Conservation (phyloP, 805 yeast species). For the Ogataea nonfermentans region DNA sequence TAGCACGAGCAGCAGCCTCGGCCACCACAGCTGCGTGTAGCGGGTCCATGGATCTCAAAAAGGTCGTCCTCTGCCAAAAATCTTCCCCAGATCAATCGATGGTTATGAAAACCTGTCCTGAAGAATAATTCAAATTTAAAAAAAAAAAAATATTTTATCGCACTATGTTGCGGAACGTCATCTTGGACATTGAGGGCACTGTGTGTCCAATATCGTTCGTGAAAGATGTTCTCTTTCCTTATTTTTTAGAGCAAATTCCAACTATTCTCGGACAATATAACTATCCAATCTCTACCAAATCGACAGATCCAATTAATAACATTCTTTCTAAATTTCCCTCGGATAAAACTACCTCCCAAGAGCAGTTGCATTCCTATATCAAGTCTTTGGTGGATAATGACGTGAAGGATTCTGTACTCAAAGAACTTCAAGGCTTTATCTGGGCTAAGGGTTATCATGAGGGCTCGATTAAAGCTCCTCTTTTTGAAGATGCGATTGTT, state of each 20-base stretch:
- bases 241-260: slow-evolving; percentile 56
- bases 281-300: slow-evolving; percentile 34
- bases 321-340: slow-evolving; percentile 48
- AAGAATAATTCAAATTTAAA: slow-evolving; percentile 3
- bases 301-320: slow-evolving; percentile 27
- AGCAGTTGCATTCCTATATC: slow-evolving; percentile 46
- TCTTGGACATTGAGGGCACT: slow-evolving; percentile 89
- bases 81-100: slow-evolving; percentile 12
- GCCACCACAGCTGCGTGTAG: slow-evolving; percentile 20
- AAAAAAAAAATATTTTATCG: slow-evolving; percentile 6
- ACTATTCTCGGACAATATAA: slow-evolving; percentile 30
- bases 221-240: slow-evolving; percentile 74
- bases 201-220: slow-evolving; percentile 91
- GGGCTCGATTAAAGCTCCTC: slow-evolving; percentile 77
- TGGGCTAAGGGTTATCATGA: slow-evolving; percentile 78
- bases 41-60: slow-evolving; percentile 18
- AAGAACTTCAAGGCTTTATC: slow-evolving; percentile 76
- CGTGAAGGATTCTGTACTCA: slow-evolving; percentile 73
- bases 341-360: slow-evolving; percentile 28
- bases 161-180: slow-evolving; percentile 26
- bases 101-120: slow-evolving; percentile 19
- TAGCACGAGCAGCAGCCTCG: slow-evolving; percentile 22
- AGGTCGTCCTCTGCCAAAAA: slow-evolving; percentile 10
- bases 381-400: slow-evolving; percentile 58
- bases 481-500: slow-evolving; percentile 68